Base-by-base conservation (phyloP, 345 rosid species). In the Citrus maxima region DNA sequence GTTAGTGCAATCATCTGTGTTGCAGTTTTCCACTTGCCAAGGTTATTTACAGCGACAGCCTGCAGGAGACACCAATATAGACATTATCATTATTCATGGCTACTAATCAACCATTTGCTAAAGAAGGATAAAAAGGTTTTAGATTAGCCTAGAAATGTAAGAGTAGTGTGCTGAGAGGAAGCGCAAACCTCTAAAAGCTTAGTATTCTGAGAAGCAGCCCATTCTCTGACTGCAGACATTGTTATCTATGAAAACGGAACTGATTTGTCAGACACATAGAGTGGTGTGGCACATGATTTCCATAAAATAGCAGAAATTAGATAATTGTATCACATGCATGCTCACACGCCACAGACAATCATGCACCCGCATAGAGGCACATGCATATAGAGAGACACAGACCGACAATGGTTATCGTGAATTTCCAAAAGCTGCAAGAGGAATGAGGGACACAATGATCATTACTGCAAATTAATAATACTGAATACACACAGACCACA, bases 1-100 rank as follows among this genome's bases (percentile, higher is more conserved):
- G 93, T 94, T 72, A 96, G 79, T 3, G 99, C 98, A 81, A 77
- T 86, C 99, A 96, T 96, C 88, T 96, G 99, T 40, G 97, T 85
- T 24, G 99, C 99, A 16, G 99, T 96, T 92, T 96, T 96, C 99
- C 98, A 94, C 83, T 96, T 96, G 55, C 99, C 99, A 87, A 96
- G 84, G 79, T 88, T 96, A 89, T 92, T 96, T 78, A 96, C 98
- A 46, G 99, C 98, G 74, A 94, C 98, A 86, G 99, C 98, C 99
- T 96, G 87, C 34, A 21, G 72, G 42, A 4, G 34, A 28, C 10
- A 32, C 46, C 46, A 22, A 13, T 34, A 68, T n/a, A 21, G 27
- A 56, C 51, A 72, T 54, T 73, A 37, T 13, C 14, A 19, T 10
- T 32, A 75, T 55, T 37, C 24, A 67, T n/a, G 35, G 28, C n/a